Base-by-base conservation (phyloP, 768 basidiomycete species). In the Imleria badia region DNA sequence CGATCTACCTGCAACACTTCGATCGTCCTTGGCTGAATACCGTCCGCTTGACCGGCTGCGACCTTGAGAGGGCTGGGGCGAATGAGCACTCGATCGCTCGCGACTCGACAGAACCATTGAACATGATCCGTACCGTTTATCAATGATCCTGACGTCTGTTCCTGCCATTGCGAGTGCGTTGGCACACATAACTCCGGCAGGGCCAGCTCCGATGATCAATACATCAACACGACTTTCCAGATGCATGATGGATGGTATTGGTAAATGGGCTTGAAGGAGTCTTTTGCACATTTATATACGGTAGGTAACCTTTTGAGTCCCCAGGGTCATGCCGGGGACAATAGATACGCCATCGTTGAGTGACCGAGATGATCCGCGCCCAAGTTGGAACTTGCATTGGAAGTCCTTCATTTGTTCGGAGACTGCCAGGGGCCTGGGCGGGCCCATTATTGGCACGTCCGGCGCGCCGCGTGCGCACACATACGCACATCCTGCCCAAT, bases 101-200 rank as follows among this genome's bases (percentile, higher is more conserved):
- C 17, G 26, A 6, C 26, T 26, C 6, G 44, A 31, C 20, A 15
- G 1, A 9, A 20, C 7, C 3, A 8, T 6, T 7, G 26, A 20
- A 30, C 10, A 17, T 26, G 41, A 9, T 35, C 36, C 69, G 15
- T 52, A 78, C 76, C 78, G 72, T 55, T 76, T 72, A 56, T 82
- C 81, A 7, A 82, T 66, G 44, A 82, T 74, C 33, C 78, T 74
- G 15, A 80, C 73, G 45, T 76, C 69, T 15, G 72, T 35, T 6
- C 81, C 78, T 3, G 75, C 78, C 22, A 59, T 64, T 9, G 73
- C 74, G 12, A 83, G 72, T 22, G 74, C 78, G 46, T 85, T 83
- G 26, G 81, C 81, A 54, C 83, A 85, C 86, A 90, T 87, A 3
- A 89, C 68, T 4, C 88, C 82, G 8, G 77, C 73, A 3, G 78